A percentile compares a stretch with the other conserved stretches of the same genome.
Evolutionary conservation across 1,284 basidiomycete species (phyloP).

Genomic region (Hortiboletus rubellus): DNA sequence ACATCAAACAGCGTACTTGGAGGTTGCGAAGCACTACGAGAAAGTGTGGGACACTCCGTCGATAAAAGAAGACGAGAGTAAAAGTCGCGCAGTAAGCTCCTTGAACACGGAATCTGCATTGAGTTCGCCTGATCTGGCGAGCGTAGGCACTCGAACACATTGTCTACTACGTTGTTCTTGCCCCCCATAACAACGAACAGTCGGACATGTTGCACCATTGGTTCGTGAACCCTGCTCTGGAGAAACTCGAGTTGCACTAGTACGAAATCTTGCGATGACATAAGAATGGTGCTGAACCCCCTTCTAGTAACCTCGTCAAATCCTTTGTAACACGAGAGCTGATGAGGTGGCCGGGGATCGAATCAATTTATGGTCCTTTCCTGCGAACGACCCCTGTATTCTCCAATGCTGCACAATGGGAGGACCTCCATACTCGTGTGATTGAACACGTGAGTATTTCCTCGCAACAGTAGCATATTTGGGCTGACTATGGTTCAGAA

Average conservation of each 20-base stretch:
- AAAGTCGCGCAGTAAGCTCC: constrained; percentile 69
- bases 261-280: constrained; percentile 44
- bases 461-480: neutral
- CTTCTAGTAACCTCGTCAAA: constrained; percentile 85
- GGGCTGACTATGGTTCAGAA: constrained; percentile 59
- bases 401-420: constrained; percentile 81
- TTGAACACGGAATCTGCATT: neutral
- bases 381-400: constrained; percentile 85
- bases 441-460: constrained; percentile 85
- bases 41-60: constrained; percentile 96
- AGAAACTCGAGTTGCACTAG: constrained; percentile 86
- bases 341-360: constrained; percentile 99
- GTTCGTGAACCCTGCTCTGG: constrained; percentile 73
- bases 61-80: constrained; percentile 79
- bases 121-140: constrained; percentile 8
- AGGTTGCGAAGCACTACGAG: constrained; percentile 94
- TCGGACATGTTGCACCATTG: constrained; percentile 94
- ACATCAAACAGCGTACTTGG: constrained; percentile 83
- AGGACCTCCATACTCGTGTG: constrained; percentile 93
- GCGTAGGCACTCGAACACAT: constrained; percentile 86
- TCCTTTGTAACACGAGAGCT: constrained; percentile 95
- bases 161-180: constrained; percentile 91
- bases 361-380: constrained; percentile 84
- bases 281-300: constrained; percentile 7
- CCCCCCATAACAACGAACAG: constrained; percentile 96